Evolutionary conservation across 2,329 filamentous ascomycete species (phyloP).

Genomic region (Aureobasidium musti): DNA sequence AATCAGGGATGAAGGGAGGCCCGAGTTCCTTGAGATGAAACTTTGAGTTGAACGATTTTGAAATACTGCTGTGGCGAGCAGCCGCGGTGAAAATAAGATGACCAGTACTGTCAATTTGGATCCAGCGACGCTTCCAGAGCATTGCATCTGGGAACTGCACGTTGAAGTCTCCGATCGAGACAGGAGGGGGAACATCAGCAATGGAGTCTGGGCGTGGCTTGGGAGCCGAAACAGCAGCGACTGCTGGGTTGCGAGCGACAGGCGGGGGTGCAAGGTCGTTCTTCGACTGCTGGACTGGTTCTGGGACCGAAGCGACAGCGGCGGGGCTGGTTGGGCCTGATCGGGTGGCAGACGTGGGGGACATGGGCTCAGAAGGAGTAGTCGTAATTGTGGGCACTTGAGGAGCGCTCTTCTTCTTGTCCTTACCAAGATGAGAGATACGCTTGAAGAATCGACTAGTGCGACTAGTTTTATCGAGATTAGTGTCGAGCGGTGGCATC

Average conservation of each 20-base stretch:
- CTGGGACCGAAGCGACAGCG: background rate
- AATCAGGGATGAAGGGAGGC: conserved; percentile 77
- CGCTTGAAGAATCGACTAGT: conserved; percentile 66
- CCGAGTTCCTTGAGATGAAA: conserved; percentile 87
- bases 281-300: background rate
- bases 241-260: background rate
- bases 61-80: conserved; percentile 55
- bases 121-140: conserved; percentile 90
- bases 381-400: conserved; percentile 33
- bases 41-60: conserved; percentile 67
- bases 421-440: conserved; percentile 51
- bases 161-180: conserved; percentile 86
- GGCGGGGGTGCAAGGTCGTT: background rate
- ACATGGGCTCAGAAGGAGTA: conserved; percentile 16
- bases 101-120: conserved; percentile 81
- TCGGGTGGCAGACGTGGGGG: background rate
- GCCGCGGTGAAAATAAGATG: conserved; percentile 77
- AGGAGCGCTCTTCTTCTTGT: conserved; percentile 53
- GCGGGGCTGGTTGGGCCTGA: conserved; percentile 15
- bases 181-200: conserved; percentile 54
- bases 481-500: conserved; percentile 37
- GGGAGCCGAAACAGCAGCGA: conserved; percentile 20
- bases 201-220: conserved; percentile 21
- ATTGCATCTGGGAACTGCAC: conserved; percentile 96
- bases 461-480: conserved; percentile 56